These are phyloP conservation scores for Paraglomus brasilianum DNA, from an alignment of 192 early-diverging fungal genomes.

Conservation along the genomic window DNA sequence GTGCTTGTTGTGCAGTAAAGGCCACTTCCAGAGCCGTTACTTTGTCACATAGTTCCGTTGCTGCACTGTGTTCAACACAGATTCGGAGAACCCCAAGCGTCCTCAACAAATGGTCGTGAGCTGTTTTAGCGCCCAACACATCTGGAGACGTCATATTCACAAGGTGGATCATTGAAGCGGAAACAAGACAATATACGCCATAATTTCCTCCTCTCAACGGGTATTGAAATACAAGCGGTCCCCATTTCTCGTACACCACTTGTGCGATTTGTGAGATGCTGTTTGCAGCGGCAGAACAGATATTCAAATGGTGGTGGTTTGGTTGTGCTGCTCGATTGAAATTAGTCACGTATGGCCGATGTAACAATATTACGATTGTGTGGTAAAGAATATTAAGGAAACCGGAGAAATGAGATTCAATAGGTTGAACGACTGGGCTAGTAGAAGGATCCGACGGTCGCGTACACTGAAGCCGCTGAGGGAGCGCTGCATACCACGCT, in stretches of 20 bases:
- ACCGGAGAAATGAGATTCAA: slow-evolving; percentile 45
- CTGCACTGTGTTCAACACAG: slow-evolving; percentile 25
- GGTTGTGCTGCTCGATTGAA: slow-evolving; percentile 34
- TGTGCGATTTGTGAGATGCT: slow-evolving; percentile 52
- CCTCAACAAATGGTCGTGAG: slow-evolving; percentile 20
- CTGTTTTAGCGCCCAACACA: neutral
- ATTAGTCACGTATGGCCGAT: slow-evolving; percentile 45
- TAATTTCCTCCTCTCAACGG: slow-evolving; percentile 53
- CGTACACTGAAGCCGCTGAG: slow-evolving; percentile 37
- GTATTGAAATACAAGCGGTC: slow-evolving; percentile 43
- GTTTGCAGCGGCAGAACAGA: slow-evolving; percentile 52
- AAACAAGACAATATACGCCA: slow-evolving; percentile 52
- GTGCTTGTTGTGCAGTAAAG: slow-evolving; percentile 11
- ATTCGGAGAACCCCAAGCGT: slow-evolving; percentile 20
- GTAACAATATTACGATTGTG: slow-evolving; percentile 48
- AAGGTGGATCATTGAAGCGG: slow-evolving; percentile 50
- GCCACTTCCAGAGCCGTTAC: slow-evolving; percentile 2
- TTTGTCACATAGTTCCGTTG: slow-evolving; percentile 19
- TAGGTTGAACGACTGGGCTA: slow-evolving; percentile 13
- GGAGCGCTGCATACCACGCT: slow-evolving; percentile 41
- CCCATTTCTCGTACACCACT: slow-evolving; percentile 43
- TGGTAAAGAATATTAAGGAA: slow-evolving; percentile 59
- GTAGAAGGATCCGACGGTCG: slow-evolving; percentile 23
- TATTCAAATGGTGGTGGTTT: slow-evolving; percentile 42
- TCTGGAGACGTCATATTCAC: slow-evolving; percentile 27